phyloP scores from a whole-genome alignment of 345 rosid genomes.

The Bruguiera gymnorhiza region DNA sequence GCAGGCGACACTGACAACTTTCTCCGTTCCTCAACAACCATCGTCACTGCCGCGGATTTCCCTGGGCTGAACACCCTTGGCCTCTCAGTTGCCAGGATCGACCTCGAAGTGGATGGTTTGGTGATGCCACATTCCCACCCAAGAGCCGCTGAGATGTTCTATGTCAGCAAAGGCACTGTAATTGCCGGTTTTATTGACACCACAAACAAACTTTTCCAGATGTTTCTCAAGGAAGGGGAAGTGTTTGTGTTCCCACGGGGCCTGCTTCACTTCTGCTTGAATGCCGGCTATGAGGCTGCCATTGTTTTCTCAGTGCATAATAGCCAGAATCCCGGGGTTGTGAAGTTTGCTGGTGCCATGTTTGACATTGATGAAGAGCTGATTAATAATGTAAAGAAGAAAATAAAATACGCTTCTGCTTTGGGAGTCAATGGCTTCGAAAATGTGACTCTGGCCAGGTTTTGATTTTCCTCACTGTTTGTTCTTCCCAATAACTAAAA shows the following conservation, averaged over 20 bases:
- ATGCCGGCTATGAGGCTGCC: conserved; percentile 52
- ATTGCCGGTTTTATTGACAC: conserved; percentile 74
- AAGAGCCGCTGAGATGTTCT: conserved; percentile 66
- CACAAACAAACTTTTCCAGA: conserved; percentile 43
- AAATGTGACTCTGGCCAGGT: conserved; percentile 2
- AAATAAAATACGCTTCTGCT: conserved; percentile 21
- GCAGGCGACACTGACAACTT: conserved; percentile 64
- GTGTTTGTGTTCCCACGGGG: conserved; percentile 71
- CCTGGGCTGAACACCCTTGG: conserved; percentile 88
- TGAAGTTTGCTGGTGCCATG: conserved; percentile 41
- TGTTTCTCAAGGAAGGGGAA: conserved; percentile 48
- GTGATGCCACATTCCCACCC: conserved; percentile 73
- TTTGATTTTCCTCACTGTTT: background rate
- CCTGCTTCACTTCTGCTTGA: conserved; percentile 58
- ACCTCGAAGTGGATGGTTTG: conserved; percentile 54
- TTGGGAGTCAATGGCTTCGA: conserved; percentile 2
- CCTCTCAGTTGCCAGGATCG: conserved; percentile 68
- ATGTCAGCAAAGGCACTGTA: conserved; percentile 50
- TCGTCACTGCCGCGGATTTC: conserved; percentile 58
- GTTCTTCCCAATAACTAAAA: no score
- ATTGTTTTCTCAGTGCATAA: conserved; percentile 52
- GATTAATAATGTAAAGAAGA: conserved; percentile 28
- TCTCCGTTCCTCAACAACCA: conserved; percentile 34
- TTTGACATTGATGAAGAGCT: conserved; percentile 29
- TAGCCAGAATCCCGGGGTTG: conserved; percentile 80